Conservation (phyloP, 257 asterid species). For the Capsicum baccatum region DNA sequence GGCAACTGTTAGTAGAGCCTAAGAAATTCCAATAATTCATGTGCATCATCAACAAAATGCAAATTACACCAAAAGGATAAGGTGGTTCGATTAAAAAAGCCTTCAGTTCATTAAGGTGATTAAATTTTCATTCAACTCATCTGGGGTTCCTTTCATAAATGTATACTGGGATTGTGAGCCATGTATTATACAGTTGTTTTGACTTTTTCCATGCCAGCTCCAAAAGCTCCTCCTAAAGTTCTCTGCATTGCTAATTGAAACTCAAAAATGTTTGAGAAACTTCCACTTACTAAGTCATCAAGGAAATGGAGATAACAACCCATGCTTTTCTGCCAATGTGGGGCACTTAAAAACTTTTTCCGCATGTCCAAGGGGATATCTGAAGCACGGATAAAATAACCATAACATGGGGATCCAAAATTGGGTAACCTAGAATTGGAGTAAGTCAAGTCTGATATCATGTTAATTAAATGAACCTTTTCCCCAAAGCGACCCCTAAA, state of each 20-base stretch:
- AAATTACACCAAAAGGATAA: conserved; percentile 12
- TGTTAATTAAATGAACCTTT: conserved; percentile 7
- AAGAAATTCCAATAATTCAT: background rate
- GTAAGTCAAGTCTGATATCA: background rate
- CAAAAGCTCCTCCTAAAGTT: conserved; percentile 1
- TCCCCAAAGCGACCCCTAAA: background rate
- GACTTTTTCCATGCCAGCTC: background rate
- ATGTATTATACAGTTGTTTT: background rate
- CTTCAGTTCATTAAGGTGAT: conserved; percentile 8
- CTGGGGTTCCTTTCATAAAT: background rate
- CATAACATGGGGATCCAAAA: conserved; percentile 3
- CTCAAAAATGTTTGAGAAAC: background rate
- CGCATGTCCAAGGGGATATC: background rate
- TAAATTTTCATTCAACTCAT: background rate
- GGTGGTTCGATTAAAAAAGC: background rate
- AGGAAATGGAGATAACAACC: background rate
- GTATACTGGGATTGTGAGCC: conserved; percentile 1
- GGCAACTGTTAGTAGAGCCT: background rate
- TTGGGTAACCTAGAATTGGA: conserved; percentile 12
- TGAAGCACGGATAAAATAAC: background rate
- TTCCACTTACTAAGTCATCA: background rate
- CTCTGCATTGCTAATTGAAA: background rate
- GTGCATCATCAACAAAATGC: background rate
- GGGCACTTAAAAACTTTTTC: background rate
- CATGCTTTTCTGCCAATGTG: background rate